Evolutionary conservation across 371 early-diverging fungal genomes (phyloP), one percentile per base, ranked within the genome.

Genomic region (Actinomucor elegans): DNA sequence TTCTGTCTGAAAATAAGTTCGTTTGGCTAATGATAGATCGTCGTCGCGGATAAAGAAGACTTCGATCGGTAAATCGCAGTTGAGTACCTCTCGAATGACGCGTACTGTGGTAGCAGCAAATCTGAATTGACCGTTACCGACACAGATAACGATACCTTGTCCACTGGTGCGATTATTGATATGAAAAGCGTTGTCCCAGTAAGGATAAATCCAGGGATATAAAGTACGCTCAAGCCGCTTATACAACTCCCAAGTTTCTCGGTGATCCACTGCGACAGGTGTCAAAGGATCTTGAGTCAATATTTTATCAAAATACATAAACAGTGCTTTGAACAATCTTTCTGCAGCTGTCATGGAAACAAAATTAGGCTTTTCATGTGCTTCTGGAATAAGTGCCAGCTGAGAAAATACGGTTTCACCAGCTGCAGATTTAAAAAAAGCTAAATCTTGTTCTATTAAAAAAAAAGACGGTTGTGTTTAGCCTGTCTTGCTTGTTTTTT

Each of bases 21-120:
- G 63, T 18, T 68, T 63, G 7, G 62, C 70, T 1, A 27, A 11
- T 0, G 69, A 60, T 3, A 87, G 62, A 45, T 89, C 89, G 0
- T 61, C 35, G 0, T 77, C 74, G 12, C 83, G 85, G 33, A 73
- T 75, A 52, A 83, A 77, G 41, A 81, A 84, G 5, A 89, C 65
- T 54, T 89, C 83, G 21, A 89, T 85, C 0, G 90, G 92, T 2
- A 91, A 64, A 14, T 69, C 66, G 5, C 78, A 80, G 49, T 79
- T 65, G 18, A 83, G 69, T 2, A 86, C 61, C 8, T 66, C 48
- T 0, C 90, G 79, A 20, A 91, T 57, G 1, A 79, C 69, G 18
- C 67, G 61, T 21, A 89, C 74, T 4, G 86, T 62, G 12, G 78
- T 73, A 15, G 72, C 60, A 9, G 88, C 85, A 34, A 75, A 73